These are phyloP conservation scores for Boletus putidus DNA, from an alignment of 1,284 basidiomycete genomes.

Conservation along the genomic window DNA sequence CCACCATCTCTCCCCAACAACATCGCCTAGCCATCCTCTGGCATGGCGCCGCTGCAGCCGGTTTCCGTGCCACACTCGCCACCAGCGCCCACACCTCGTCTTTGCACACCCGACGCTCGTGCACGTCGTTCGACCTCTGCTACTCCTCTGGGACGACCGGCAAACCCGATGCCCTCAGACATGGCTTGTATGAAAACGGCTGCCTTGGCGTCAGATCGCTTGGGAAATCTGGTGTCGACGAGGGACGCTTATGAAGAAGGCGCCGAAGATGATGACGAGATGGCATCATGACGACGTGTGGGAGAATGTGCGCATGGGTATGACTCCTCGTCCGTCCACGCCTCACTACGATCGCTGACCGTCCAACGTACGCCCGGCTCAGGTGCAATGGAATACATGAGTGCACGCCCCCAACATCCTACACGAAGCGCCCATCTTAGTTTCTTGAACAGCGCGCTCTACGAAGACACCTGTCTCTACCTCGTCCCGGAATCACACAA, in stretches of 20 bases:
- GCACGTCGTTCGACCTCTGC: too few relatives aligned
- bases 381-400: constrained; percentile 84
- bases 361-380: background rate
- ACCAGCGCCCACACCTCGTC: too few relatives aligned
- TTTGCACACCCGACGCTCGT: too few relatives aligned
- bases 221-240: constrained; percentile 57
- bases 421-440: background rate
- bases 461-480: constrained; percentile 72
- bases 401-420: constrained; percentile 21
- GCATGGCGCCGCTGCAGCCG: too few relatives aligned
- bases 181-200: constrained; percentile 64
- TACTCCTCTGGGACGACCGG: too few relatives aligned
- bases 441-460: constrained; percentile 56
- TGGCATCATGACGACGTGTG: constrained; percentile 84
- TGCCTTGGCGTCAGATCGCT: constrained; percentile 59
- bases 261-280: too few relatives aligned
- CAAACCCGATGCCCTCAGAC: constrained; percentile 56
- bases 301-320: constrained; percentile 56
- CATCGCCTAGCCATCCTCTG: too few relatives aligned
- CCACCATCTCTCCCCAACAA: too few relatives aligned
- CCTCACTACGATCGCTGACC: too few relatives aligned
- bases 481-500: constrained; percentile 74
- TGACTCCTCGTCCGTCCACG: too few relatives aligned
- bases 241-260: constrained; percentile 59
- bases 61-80: too few relatives aligned